A percentile compares a stretch with the other conserved stretches of the same genome.
phyloP scores from a whole-genome alignment of 768 basidiomycete species.

The Podaxis rugospora region DNA sequence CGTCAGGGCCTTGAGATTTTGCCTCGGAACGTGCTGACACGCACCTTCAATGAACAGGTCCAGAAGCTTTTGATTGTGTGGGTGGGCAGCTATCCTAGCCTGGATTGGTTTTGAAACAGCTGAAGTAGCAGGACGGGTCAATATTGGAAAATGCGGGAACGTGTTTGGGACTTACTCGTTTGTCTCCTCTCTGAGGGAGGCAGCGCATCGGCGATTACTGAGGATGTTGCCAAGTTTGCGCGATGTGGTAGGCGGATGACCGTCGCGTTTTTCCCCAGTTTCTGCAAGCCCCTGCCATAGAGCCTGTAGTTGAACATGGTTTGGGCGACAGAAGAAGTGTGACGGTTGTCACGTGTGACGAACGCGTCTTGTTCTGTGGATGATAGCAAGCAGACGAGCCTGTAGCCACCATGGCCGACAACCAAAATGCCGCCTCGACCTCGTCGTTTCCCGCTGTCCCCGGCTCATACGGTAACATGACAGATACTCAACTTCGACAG shows the following conservation, averaged over 20 bases:
- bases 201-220: too few species aligned
- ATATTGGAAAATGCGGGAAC: too few species aligned
- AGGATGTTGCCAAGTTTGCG: too few species aligned
- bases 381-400: neutral
- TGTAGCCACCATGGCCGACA: conserved; percentile 3
- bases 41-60: neutral
- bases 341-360: neutral
- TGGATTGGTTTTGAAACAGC: neutral
- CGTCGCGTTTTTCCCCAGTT: too few species aligned
- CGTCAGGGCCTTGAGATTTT: neutral
- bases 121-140: too few species aligned
- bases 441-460: conserved; percentile 13
- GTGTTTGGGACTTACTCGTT: too few species aligned
- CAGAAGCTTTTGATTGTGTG: neutral
- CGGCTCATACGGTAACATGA: conserved; percentile 35
- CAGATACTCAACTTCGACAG: conserved; percentile 61
- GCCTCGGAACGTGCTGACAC: neutral
- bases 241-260: too few species aligned
- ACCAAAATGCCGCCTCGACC: conserved; percentile 21
- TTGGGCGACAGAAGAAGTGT: neutral
- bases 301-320: neutral
- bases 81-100: neutral
- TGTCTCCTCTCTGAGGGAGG: too few species aligned
- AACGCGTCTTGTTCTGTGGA: neutral
- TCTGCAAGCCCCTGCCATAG: too few species aligned